Evolutionary conservation across 345 rosid species (phyloP), one percentile per base, ranked within the genome.

Genomic region (Boechera divaricarpa): DNA sequence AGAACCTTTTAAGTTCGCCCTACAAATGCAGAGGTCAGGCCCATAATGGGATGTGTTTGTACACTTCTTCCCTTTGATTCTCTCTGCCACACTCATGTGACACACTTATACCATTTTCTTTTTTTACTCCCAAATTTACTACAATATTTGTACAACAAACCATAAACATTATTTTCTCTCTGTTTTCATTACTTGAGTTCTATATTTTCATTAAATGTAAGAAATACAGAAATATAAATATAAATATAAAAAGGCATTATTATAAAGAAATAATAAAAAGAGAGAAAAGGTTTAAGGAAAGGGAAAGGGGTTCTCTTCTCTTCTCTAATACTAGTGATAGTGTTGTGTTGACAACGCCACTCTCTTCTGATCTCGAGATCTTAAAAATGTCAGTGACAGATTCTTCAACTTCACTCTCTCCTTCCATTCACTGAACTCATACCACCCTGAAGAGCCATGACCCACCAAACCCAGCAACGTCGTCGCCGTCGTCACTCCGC

Each of bases 401-500:
- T 58, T 75, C 62, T 28, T 73, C 54, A 52, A 52, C 64, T 66
- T 26, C 60, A 39, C 59, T n/a, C 72, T 31, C 73, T 62, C 18
- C 55, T 51, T 12, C 70, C 10, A 10, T 35, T 66, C 71, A 39
- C 82, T 69, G 70, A 69, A 44, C 69, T 7, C 10, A 45, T 5
- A 31, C 44, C 47, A 2, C 67, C 71, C 42, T 39, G 6, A 21
- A 52, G 47, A 80, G 72, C 82, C 54, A 88, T 85, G 91, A 84
- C 80, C 70, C 69, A 66, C 69, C 77, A 57, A 63, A 36, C 67
- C 35, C 67, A 67, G 4, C 78, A 67, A 5, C 78, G 78, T 0
- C 82, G 76, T 56, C 82, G 71, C 83, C 91, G 81, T 79, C 87
- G 89, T 31, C 78, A 33, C 69, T 68, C 86, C 66, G 56, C 83